These are phyloP conservation scores for Cyanodermella asteris DNA, from an alignment of 2,329 filamentous ascomycete genomes.

Conservation along the genomic window DNA sequence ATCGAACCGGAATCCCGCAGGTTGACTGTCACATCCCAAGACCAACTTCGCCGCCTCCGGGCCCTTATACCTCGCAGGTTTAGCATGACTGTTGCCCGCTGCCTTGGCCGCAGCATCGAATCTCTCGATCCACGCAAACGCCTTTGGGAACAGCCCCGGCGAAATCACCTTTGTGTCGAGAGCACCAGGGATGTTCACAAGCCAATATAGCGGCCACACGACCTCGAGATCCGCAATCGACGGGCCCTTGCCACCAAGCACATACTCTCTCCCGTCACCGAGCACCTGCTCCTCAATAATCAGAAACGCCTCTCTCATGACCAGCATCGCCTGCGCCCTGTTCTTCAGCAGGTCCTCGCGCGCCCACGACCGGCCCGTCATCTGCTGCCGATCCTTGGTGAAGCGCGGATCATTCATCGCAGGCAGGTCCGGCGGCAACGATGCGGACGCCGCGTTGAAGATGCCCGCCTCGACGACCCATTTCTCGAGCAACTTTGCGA, in stretches of 20 bases:
- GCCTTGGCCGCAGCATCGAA: slow-evolving; percentile 29
- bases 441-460: slow-evolving; percentile 29
- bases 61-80: slow-evolving; percentile 26
- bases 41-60: slow-evolving; percentile 31
- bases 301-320: slow-evolving; percentile 31
- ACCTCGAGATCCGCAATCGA: slow-evolving; percentile 47
- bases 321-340: slow-evolving; percentile 33
- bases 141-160: slow-evolving; percentile 30
- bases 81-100: slow-evolving; percentile 19
- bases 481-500: slow-evolving; percentile 33
- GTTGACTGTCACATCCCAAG: slow-evolving; percentile 22
- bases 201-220: slow-evolving; percentile 47
- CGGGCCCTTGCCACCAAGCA: slow-evolving; percentile 30
- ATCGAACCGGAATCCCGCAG: slow-evolving; percentile 24
- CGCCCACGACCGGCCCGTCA: slow-evolving; percentile 21
- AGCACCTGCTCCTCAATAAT: slow-evolving; percentile 41
- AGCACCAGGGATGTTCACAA: slow-evolving; percentile 31
- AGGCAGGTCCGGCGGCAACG: slow-evolving; percentile 35
- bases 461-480: slow-evolving; percentile 35
- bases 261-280: slow-evolving; percentile 43
- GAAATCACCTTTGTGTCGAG: slow-evolving; percentile 33
- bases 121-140: slow-evolving; percentile 42
- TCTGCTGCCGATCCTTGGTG: slow-evolving; percentile 31
- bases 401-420: slow-evolving; percentile 36
- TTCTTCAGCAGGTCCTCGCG: slow-evolving; percentile 18